Evolutionary conservation across 208 protist species (phyloP).

Genomic region (Leishmania martiniquensis): DNA sequence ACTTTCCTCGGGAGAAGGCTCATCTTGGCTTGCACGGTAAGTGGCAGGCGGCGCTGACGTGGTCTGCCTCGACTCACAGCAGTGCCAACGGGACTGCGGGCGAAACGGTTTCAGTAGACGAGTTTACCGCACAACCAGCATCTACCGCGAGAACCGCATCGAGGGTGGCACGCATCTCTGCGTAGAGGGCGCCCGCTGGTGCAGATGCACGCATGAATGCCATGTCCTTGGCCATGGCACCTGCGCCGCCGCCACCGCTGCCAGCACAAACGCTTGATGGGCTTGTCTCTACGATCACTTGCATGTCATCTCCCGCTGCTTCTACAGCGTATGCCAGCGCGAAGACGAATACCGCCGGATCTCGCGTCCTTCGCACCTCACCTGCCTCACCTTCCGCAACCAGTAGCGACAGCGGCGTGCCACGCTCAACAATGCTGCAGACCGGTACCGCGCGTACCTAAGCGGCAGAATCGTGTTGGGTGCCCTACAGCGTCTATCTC

Average conservation of each 20-base stretch:
- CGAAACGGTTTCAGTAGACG: neutral
- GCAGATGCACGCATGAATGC: neutral
- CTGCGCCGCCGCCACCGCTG: neutral
- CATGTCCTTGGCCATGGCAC: neutral
- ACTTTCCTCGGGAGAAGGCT: neutral
- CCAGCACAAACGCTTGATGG: neutral
- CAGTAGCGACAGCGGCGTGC: neutral
- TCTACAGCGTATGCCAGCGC: neutral
- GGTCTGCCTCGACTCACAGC: neutral
- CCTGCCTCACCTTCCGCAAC: neutral
- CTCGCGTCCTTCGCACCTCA: neutral
- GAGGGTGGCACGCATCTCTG: neutral
- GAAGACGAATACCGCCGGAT: neutral
- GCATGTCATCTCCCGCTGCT: neutral
- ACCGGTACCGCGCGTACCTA: neutral
- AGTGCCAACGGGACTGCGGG: neutral
- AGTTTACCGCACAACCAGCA: neutral
- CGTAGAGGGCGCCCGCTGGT: constrained; percentile 4
- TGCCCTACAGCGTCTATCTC: constrained; percentile 20
- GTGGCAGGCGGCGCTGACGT: neutral
- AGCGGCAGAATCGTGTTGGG: constrained; percentile 12
- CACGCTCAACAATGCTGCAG: neutral
- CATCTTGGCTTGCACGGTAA: neutral
- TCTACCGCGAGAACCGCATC: neutral
- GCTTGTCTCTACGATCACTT: neutral